Percentiles rank a stretch among this genome's conserved stretches.
These are phyloP conservation scores for Diplotaxis tenuifolia DNA, from an alignment of 345 rosid species.

Conservation along the genomic window DNA sequence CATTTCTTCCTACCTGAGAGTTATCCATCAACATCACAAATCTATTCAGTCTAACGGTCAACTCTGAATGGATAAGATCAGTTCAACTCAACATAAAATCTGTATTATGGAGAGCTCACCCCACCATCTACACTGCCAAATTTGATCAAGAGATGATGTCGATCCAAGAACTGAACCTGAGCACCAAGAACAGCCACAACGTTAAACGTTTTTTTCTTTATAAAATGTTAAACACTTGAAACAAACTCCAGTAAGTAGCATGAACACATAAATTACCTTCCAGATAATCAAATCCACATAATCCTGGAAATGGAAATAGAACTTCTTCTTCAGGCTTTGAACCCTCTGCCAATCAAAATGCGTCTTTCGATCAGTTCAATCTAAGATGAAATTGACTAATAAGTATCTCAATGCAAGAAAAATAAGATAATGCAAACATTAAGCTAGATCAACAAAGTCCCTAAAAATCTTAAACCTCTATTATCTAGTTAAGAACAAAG, in stretches of 20 bases:
- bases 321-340: constrained; percentile 85
- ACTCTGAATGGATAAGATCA: not conserved
- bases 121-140: constrained; percentile 93
- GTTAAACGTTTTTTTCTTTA: not conserved
- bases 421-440: not conserved
- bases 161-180: constrained; percentile 96
- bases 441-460: not conserved
- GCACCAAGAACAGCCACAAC: constrained; percentile 19
- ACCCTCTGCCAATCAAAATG: constrained; percentile 55
- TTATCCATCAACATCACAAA: constrained; percentile 21
- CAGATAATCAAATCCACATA: constrained; percentile 88
- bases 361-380: constrained; percentile 27
- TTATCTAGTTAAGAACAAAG: not conserved
- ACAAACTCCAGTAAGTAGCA: not conserved
- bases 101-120: constrained; percentile 48
- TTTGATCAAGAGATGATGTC: constrained; percentile 86
- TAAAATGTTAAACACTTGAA: not conserved
- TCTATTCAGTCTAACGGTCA: not conserved
- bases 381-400: not conserved
- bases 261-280: constrained; percentile 55
- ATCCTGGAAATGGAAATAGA: constrained; percentile 92
- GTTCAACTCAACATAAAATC: not conserved
- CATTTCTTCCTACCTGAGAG: constrained; percentile 59
- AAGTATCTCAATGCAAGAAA: not conserved
- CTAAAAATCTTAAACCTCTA: not conserved